Evolutionary conservation across 2,329 filamentous ascomycete genomes (phyloP).

Genomic region (Metarhizium album): DNA sequence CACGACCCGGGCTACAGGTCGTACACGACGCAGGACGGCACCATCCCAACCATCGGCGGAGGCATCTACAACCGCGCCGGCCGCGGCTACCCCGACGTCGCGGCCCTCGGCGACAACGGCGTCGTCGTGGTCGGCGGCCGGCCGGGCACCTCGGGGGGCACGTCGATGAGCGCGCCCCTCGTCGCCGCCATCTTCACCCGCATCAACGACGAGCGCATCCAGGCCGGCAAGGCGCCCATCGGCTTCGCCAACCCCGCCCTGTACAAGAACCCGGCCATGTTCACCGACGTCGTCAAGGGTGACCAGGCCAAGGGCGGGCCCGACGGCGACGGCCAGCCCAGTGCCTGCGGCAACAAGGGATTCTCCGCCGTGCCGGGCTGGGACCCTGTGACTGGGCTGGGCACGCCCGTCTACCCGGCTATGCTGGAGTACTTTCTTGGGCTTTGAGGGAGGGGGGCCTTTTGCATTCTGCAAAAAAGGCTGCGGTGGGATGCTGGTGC

Average conservation of each 20-base stretch:
- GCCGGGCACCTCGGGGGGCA: slow-evolving; percentile 10
- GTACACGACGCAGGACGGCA: too few species aligned
- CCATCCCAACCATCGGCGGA: background rate
- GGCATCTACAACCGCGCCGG: slow-evolving; percentile 31
- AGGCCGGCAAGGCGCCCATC: slow-evolving; percentile 24
- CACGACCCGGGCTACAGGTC: too few species aligned
- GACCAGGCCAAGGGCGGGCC: slow-evolving; percentile 11
- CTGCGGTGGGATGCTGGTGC: too few species aligned
- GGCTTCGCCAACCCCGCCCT: slow-evolving; percentile 22
- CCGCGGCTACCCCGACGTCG: slow-evolving; percentile 28
- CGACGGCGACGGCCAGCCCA: slow-evolving; percentile 3
- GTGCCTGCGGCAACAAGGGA: slow-evolving; percentile 10
- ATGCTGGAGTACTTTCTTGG: too few species aligned
- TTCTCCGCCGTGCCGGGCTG: slow-evolving; percentile 11
- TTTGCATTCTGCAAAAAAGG: background rate
- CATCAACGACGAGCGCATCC: slow-evolving; percentile 11
- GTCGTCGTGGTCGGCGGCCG: slow-evolving; percentile 24
- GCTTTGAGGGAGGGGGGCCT: too few species aligned
- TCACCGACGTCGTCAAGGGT: slow-evolving; percentile 10
- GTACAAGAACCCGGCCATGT: slow-evolving; percentile 11
- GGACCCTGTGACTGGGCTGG: slow-evolving; percentile 12
- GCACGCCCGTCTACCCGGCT: slow-evolving; percentile 5
- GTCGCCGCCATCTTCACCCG: slow-evolving; percentile 11
- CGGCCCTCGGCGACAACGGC: slow-evolving; percentile 34
- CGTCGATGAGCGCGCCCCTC: slow-evolving; percentile 11